phyloP scores from a whole-genome alignment of 495 filamentous ascomycete species.

The Aspergillus heteromorphus region DNA sequence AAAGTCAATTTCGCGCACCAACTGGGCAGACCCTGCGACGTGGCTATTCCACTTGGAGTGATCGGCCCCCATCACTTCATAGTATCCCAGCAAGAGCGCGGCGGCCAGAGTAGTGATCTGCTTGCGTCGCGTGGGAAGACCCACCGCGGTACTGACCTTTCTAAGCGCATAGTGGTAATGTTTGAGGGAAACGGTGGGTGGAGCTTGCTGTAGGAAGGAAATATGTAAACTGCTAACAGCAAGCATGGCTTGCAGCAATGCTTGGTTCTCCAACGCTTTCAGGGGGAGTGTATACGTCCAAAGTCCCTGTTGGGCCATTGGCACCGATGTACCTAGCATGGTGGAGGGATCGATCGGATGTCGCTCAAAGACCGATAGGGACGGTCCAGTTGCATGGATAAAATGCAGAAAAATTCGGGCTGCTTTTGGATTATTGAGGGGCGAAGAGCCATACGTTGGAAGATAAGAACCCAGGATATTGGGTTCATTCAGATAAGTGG shows the following conservation, averaged over 20 bases:
- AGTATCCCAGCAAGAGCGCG: conserved; percentile 82
- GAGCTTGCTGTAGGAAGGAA: conserved; percentile 67
- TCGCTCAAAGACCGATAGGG: conserved; percentile 82
- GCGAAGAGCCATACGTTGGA: conserved; percentile 69
- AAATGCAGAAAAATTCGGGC: conserved; percentile 91
- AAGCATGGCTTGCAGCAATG: conserved; percentile 85
- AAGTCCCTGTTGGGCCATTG: conserved; percentile 65
- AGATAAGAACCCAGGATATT: conserved; percentile 76
- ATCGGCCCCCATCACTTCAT: conserved; percentile 91
- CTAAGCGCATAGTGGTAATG: conserved; percentile 88
- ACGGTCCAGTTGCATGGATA: conserved; percentile 81
- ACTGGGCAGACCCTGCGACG: conserved; percentile 73
- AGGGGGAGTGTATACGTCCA: conserved; percentile 89
- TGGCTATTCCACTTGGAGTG: conserved; percentile 95
- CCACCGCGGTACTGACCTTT: conserved; percentile 67
- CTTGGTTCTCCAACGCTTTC: conserved; percentile 75
- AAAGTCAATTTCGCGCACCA: conserved; percentile 80
- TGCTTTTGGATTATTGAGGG: conserved; percentile 75
- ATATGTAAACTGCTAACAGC: conserved; percentile 86
- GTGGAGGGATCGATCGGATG: conserved; percentile 72
- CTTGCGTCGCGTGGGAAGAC: conserved; percentile 62
- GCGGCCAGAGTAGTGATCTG: conserved; percentile 81
- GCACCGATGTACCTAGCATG: conserved; percentile 60
- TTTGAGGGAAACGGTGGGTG: conserved; percentile 73
- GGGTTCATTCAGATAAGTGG: conserved; percentile 58